Conservation (phyloP, 352 stramenopile species). For the Globisporangium cederbergense region DNA sequence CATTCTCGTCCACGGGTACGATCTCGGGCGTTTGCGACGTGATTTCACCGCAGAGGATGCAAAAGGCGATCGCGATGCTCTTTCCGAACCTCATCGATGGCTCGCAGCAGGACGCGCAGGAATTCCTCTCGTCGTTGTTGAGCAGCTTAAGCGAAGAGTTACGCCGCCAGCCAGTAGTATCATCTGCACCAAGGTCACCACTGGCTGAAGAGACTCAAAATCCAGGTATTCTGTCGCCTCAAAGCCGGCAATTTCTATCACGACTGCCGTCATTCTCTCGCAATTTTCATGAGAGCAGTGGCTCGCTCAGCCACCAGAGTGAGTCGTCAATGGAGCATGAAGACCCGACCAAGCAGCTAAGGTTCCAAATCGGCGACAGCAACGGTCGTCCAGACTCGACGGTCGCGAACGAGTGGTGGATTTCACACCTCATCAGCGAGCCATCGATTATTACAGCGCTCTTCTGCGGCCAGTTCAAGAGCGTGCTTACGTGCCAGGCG, state of each 20-base stretch:
- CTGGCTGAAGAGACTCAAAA: not conserved
- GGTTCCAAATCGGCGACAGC: slow-evolving; percentile 76
- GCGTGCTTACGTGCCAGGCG: slow-evolving; percentile 80
- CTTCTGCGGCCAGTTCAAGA: slow-evolving; percentile 97
- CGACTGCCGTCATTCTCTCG: slow-evolving; percentile 20
- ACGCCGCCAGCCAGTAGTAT: slow-evolving; percentile 44
- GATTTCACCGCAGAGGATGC: slow-evolving; percentile 73
- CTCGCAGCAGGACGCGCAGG: slow-evolving; percentile 95
- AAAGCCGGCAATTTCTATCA: slow-evolving; percentile 26
- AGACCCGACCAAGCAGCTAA: not conserved
- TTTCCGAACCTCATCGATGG: slow-evolving; percentile 89
- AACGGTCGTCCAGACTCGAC: slow-evolving; percentile 91
- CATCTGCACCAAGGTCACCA: slow-evolving; percentile 18
- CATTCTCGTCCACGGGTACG: slow-evolving; percentile 22
- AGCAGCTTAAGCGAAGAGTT: slow-evolving; percentile 93
- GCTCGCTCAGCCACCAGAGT: not conserved
- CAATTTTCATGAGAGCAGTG: not conserved
- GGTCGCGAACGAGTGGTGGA: slow-evolving; percentile 97
- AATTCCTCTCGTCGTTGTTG: slow-evolving; percentile 92
- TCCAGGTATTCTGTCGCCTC: slow-evolving; percentile 51
- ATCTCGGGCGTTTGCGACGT: slow-evolving; percentile 26
- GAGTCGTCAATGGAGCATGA: not conserved
- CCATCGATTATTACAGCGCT: slow-evolving; percentile 94
- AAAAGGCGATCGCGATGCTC: slow-evolving; percentile 65
- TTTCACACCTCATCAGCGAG: slow-evolving; percentile 92